These are phyloP conservation scores for Xylariaceae sp. DNA, from an alignment of 2,329 filamentous ascomycete genomes.

Conservation along the genomic window DNA sequence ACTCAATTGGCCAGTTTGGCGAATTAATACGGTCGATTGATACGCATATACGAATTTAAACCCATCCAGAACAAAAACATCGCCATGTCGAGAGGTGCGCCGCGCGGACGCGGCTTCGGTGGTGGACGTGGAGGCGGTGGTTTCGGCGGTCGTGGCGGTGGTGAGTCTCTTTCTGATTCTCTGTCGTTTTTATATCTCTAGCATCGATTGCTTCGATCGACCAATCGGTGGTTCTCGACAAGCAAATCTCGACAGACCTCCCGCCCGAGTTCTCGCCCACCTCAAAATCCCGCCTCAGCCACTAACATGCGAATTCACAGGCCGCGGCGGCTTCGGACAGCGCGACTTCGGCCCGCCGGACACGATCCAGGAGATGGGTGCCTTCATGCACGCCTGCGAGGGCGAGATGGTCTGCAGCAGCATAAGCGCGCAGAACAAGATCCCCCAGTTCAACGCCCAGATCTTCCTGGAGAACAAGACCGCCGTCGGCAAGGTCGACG, in stretches of 20 bases:
- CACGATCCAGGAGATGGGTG: slow-evolving; percentile 68
- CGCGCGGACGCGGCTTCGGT: slow-evolving; percentile 30
- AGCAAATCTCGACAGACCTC: background rate
- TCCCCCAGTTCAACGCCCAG: slow-evolving; percentile 98
- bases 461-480: slow-evolving; percentile 99
- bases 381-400: slow-evolving; percentile 89
- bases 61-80: background rate
- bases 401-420: slow-evolving; percentile 97
- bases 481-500: slow-evolving; percentile 92
- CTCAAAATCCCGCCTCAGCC: background rate
- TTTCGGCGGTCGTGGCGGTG: slow-evolving; percentile 20
- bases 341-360: slow-evolving; percentile 34
- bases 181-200: background rate
- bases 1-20: background rate
- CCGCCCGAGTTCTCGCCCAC: background rate
- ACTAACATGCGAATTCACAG: slow-evolving; percentile 15
- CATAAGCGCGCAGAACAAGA: slow-evolving; percentile 71
- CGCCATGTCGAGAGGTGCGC: slow-evolving; percentile 33
- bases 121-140: slow-evolving; percentile 25
- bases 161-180: slow-evolving; percentile 22
- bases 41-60: background rate
- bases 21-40: background rate
- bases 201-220: background rate
- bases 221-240: background rate
- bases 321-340: slow-evolving; percentile 33